phyloP scores from a whole-genome alignment of 306 rosid genomes.

The Parietaria judaica region DNA sequence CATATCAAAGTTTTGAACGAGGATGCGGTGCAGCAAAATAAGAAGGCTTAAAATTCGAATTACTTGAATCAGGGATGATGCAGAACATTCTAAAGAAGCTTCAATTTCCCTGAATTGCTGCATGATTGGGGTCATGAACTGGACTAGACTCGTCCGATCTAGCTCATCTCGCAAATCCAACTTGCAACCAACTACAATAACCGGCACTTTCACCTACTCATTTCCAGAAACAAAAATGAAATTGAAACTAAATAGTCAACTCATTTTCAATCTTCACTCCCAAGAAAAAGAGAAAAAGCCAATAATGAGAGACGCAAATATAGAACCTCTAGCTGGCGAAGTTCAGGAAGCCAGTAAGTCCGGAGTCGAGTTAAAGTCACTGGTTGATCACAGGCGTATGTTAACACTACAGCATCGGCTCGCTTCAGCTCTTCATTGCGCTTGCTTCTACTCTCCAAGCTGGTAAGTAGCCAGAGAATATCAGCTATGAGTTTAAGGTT shows the following conservation, averaged over 20 bases:
- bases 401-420: slow-evolving; percentile 73
- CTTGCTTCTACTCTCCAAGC: slow-evolving; percentile 57
- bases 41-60: background rate
- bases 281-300: background rate
- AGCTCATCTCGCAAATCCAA: slow-evolving; percentile 39
- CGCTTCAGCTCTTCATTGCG: slow-evolving; percentile 66
- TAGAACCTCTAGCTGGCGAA: slow-evolving; percentile 54
- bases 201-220: slow-evolving; percentile 35
- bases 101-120: slow-evolving; percentile 38
- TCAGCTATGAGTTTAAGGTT: background rate
- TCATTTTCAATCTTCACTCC: too few species aligned
- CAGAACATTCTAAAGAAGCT: slow-evolving; percentile 51
- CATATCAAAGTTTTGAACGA: too few species aligned
- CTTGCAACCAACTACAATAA: slow-evolving; percentile 48
- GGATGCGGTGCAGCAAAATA: background rate
- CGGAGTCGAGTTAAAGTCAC: slow-evolving; percentile 45
- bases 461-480: slow-evolving; percentile 14
- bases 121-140: slow-evolving; percentile 44
- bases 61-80: slow-evolving; percentile 33
- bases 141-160: slow-evolving; percentile 27
- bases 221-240: background rate
- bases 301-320: background rate
- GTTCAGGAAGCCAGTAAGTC: slow-evolving; percentile 63
- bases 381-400: slow-evolving; percentile 74
- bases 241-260: too few species aligned